Percentiles rank a stretch among this genome's conserved stretches.
phyloP scores from a whole-genome alignment of 2,329 filamentous ascomycete species.

The Bisporella sp. region DNA sequence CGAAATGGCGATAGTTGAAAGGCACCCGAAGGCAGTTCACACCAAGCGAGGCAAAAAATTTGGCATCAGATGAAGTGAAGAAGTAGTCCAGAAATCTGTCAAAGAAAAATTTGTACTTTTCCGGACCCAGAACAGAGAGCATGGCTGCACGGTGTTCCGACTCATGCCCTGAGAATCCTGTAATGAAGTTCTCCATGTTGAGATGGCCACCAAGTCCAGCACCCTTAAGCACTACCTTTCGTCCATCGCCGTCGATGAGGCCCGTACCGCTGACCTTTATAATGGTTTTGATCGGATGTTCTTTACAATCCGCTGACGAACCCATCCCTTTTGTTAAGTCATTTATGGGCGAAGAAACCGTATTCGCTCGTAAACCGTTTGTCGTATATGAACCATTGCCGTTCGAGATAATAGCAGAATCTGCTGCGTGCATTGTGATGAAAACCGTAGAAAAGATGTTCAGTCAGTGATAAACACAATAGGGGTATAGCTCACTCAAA shows the following conservation, averaged over 20 bases:
- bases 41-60: constrained; percentile 45
- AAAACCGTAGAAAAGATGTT: too few relatives aligned
- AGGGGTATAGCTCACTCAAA: too few relatives aligned
- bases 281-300: background rate
- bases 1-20: constrained; percentile 52
- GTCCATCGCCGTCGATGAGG: background rate
- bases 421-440: too few relatives aligned
- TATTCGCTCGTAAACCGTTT: too few relatives aligned
- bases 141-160: constrained; percentile 46
- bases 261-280: background rate
- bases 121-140: constrained; percentile 41
- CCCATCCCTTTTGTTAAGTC: too few relatives aligned
- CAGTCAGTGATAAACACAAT: too few relatives aligned
- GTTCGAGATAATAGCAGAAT: too few relatives aligned
- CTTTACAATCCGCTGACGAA: too few relatives aligned
- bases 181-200: constrained; percentile 54
- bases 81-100: constrained; percentile 40
- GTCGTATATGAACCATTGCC: too few relatives aligned
- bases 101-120: constrained; percentile 53
- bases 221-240: background rate
- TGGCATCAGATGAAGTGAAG: constrained; percentile 49
- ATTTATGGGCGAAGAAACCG: too few relatives aligned
- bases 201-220: background rate
- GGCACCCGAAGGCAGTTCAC: constrained; percentile 52
- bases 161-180: constrained; percentile 51